Conservation (phyloP, 768 basidiomycete genomes). For the Butyriboletus loyo region DNA sequence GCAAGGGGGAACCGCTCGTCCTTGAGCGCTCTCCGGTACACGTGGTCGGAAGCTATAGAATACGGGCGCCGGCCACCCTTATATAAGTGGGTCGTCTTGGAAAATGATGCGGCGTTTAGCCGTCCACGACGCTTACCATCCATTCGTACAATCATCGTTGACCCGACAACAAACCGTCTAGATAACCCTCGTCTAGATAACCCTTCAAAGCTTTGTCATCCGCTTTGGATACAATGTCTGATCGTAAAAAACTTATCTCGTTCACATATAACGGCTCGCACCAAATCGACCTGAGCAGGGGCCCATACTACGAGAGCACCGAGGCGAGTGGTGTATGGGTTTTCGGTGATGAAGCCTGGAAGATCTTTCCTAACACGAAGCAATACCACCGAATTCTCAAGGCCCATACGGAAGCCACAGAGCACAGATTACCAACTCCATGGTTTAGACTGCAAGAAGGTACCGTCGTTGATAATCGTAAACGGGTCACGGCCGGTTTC, state of each 20-base stretch:
- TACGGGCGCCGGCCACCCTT: neutral
- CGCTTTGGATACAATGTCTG: neutral
- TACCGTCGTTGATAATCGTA: neutral
- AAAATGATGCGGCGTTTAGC: neutral
- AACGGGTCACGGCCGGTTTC: accelerated
- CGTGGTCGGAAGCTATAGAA: neutral
- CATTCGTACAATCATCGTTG: neutral
- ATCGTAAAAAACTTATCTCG: neutral
- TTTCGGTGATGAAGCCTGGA: neutral
- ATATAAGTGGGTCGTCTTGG: neutral
- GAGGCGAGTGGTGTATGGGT: neutral
- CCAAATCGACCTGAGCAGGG: neutral
- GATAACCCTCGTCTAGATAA: neutral
- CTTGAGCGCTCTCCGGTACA: neutral
- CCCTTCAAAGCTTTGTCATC: neutral
- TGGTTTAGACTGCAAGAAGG: neutral
- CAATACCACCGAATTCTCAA: neutral
- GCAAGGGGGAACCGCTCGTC: neutral
- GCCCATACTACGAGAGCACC: neutral
- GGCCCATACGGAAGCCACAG: neutral
- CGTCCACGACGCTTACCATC: too few relatives aligned
- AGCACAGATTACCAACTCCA: neutral
- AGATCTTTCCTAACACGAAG: neutral
- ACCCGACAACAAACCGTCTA: neutral
- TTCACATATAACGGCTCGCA: neutral